phyloP scores from a whole-genome alignment of 163 green algal species.

The Botryococcus braunii region DNA sequence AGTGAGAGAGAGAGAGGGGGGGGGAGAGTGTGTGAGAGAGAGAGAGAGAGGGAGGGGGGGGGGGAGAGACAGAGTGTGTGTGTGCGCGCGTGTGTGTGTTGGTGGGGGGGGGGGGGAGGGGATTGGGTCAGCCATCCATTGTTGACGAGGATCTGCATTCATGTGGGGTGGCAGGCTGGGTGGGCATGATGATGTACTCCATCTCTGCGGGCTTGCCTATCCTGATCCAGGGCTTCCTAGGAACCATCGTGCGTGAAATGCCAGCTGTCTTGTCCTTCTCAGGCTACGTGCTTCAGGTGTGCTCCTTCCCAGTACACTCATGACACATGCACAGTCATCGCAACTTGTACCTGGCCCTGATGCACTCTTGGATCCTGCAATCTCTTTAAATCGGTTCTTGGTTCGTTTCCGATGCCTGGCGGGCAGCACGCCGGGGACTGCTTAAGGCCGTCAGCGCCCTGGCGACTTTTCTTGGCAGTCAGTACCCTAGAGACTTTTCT shows the following conservation, averaged over 20 bases:
- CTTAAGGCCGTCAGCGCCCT: too few relatives aligned
- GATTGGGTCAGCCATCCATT: not conserved
- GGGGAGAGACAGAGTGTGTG: too few relatives aligned
- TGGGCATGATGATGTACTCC: slow-evolving; percentile 59
- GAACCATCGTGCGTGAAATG: slow-evolving; percentile 25
- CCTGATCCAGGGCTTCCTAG: slow-evolving; percentile 51
- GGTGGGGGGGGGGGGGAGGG: not conserved
- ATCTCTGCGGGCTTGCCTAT: slow-evolving; percentile 54
- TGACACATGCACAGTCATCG: too few relatives aligned
- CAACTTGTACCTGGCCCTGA: not conserved
- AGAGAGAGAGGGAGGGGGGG: too few relatives aligned
- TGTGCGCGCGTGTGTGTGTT: too few relatives aligned
- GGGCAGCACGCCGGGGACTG: too few relatives aligned
- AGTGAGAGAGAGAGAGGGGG: too few relatives aligned
- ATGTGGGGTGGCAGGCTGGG: slow-evolving; percentile 32
- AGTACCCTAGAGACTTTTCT: too few relatives aligned
- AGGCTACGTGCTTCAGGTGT: slow-evolving; percentile 49
- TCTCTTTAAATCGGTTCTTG: too few relatives aligned
- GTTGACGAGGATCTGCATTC: not conserved
- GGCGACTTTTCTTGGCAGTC: too few relatives aligned
- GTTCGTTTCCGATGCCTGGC: too few relatives aligned
- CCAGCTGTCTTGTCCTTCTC: slow-evolving; percentile 51
- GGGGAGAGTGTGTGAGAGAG: too few relatives aligned
- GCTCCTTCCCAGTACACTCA: not conserved
- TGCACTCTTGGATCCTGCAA: not conserved